These are phyloP conservation scores for Leccinum uliginosum DNA, from an alignment of 768 basidiomycete genomes.

Conservation along the genomic window DNA sequence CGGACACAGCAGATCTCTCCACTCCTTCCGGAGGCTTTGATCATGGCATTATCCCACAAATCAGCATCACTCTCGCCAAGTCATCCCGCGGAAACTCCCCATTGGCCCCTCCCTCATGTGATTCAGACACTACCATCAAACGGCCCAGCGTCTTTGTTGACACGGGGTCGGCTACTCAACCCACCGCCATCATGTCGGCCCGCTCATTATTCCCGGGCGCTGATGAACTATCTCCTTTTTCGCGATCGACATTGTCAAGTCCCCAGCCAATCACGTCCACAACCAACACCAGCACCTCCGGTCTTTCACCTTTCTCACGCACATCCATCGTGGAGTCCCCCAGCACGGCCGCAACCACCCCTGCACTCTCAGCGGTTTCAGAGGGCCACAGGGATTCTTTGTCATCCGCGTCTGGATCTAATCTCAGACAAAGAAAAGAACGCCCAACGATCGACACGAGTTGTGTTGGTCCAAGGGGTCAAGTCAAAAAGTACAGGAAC, in stretches of 20 bases:
- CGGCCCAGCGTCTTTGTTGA: constrained; percentile 28
- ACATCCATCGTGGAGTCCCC: constrained; percentile 23
- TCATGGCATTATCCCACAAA: constrained; percentile 25
- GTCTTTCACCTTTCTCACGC: constrained; percentile 29
- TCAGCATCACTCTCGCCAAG: constrained; percentile 28
- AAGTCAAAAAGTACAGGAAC: constrained; percentile 29
- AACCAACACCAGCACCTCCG: constrained; percentile 20
- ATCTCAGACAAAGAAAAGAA: constrained; percentile 25
- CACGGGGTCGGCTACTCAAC: constrained; percentile 24
- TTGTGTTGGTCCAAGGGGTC: constrained; percentile 29
- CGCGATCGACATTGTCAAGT: constrained; percentile 20
- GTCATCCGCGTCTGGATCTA: constrained; percentile 12
- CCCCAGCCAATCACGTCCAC: constrained; percentile 24
- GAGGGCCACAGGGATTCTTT: constrained; percentile 12
- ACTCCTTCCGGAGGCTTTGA: constrained; percentile 10
- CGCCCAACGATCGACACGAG: constrained; percentile 32
- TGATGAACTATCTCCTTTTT: constrained; percentile 23
- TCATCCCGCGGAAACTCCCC: constrained; percentile 30
- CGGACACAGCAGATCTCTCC: constrained; percentile 10
- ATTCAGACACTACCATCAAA: constrained; percentile 23
- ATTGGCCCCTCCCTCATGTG: constrained; percentile 22
- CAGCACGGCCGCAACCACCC: constrained; percentile 25
- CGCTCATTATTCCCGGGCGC: constrained; percentile 11
- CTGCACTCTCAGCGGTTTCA: constrained; percentile 22
- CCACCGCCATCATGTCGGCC: constrained; percentile 11